Base-by-base conservation (phyloP, 345 rosid genomes). In the Dipteronia dyeriana region DNA sequence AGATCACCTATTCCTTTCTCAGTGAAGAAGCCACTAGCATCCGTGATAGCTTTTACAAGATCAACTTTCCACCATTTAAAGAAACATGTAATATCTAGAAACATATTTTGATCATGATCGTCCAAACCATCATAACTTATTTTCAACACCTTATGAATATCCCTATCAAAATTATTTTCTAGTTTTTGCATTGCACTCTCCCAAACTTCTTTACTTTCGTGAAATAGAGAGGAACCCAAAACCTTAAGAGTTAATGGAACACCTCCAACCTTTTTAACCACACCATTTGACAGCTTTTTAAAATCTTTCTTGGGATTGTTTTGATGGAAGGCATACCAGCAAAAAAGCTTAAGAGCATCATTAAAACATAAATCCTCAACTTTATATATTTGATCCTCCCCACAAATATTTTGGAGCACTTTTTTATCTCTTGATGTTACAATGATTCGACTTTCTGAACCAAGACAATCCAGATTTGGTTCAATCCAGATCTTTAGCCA, bases 31-130 rank as follows among this genome's bases (percentile, higher is more conserved):
- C 31, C 23, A 10, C 79, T 59, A 2, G 12, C 26, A 22, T 69
- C 73, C 17, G 70, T 12, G 20, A 82, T 7, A 5, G 61, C 14
- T 7, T 7, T 10, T 7, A 1, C 51, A 14, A 3, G 5, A 9
- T 31, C 25, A 31, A 2, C 8, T 14, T 31, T 22, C 11, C 75
- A 45, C 43, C 79, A 69, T 2, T 78, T 82, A 26, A 77, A n/a
- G 17, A 81, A 70, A 69, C 79, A 73, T 1, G 71, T 75, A 5
- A 81, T 49, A n/a, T 77, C 72, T 39, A 81, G 63, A 17, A 81
- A 78, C 11, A 68, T 29, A 10, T 0, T 14, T 3, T 77, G 49
- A 17, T 81, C 78, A 19, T n/a, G 0, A 7, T 73, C 72, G 7
- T 77, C 70, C 5, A 76, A 59, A 17, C 14, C 57, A 59, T 76